These are phyloP conservation scores for Aspergillus brasiliensis DNA, from an alignment of 2,329 filamentous ascomycete species.

Conservation along the genomic window DNA sequence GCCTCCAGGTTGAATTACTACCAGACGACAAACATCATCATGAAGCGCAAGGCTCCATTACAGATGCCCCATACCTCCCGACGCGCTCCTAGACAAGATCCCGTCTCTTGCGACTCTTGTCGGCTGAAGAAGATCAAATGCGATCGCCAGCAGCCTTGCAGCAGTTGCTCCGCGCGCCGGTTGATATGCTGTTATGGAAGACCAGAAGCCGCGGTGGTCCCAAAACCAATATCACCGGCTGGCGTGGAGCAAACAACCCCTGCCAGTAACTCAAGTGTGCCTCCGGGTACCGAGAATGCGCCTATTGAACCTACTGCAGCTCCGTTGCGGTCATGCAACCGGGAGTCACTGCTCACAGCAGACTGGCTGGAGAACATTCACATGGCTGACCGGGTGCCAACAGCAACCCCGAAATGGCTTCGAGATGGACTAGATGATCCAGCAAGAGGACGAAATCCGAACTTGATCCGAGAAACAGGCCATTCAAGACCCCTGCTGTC, in stretches of 20 bases:
- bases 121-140: conserved; percentile 55
- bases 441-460: not conserved
- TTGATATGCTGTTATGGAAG: conserved; percentile 30
- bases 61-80: conserved; percentile 13
- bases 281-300: not conserved
- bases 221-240: not conserved
- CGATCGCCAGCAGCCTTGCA: conserved; percentile 55
- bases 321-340: not conserved
- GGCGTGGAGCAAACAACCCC: not conserved
- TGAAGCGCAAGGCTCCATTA: conserved; percentile 26
- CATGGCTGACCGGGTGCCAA: conserved; percentile 31
- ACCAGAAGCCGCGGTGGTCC: not conserved
- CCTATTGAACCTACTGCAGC: not conserved
- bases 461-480: not conserved
- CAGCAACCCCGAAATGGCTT: conserved; percentile 21
- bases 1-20: too few species aligned
- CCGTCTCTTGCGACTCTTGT: conserved; percentile 45
- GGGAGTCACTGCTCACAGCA: conserved; percentile 29
- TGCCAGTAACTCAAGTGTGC: not conserved
- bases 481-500: not conserved
- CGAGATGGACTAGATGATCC: conserved; percentile 20
- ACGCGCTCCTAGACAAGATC: conserved; percentile 34
- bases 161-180: conserved; percentile 44
- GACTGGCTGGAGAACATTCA: conserved; percentile 33
- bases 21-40: conserved; percentile 1